Conservation (phyloP, 2,329 filamentous ascomycete species). For the Curvularia spicifera region DNA sequence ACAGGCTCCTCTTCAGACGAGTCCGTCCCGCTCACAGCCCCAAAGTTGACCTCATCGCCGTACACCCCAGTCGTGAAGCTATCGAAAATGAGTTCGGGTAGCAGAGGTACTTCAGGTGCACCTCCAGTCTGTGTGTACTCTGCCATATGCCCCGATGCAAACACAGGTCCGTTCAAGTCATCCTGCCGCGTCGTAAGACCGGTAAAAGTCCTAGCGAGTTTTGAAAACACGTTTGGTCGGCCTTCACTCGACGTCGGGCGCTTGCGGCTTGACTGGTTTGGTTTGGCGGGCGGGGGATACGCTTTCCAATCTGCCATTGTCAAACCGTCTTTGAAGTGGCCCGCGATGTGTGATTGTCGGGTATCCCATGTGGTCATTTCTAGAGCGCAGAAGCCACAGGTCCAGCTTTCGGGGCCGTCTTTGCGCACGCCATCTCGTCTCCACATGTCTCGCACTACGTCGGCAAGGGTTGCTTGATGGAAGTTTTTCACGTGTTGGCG, state of each 20-base stretch:
- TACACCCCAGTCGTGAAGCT: neutral
- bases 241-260: slow-evolving; percentile 10
- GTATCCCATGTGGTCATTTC: slow-evolving; percentile 36
- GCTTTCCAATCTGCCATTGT: slow-evolving; percentile 41
- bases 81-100: neutral
- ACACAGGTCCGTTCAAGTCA: neutral
- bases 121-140: neutral
- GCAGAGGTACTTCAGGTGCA: neutral
- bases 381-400: slow-evolving; percentile 42
- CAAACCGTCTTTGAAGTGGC: slow-evolving; percentile 42
- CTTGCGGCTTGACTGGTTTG: slow-evolving; percentile 7
- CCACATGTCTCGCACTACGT: slow-evolving; percentile 39
- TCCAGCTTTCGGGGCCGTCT: slow-evolving; percentile 29
- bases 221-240: slow-evolving; percentile 4
- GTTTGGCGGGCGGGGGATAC: neutral
- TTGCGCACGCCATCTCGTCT: slow-evolving; percentile 28
- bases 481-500: slow-evolving; percentile 46
- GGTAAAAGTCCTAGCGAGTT: slow-evolving; percentile 10
- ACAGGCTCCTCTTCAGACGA: neutral
- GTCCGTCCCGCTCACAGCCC: neutral
- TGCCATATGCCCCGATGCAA: neutral
- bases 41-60: neutral
- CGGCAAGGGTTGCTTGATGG: slow-evolving; percentile 32
- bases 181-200: slow-evolving; percentile 2
- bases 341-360: slow-evolving; percentile 42